These are phyloP conservation scores for Pseudogymnoascus sp. DNA, from an alignment of 2,329 filamentous ascomycete genomes.

Conservation along the genomic window DNA sequence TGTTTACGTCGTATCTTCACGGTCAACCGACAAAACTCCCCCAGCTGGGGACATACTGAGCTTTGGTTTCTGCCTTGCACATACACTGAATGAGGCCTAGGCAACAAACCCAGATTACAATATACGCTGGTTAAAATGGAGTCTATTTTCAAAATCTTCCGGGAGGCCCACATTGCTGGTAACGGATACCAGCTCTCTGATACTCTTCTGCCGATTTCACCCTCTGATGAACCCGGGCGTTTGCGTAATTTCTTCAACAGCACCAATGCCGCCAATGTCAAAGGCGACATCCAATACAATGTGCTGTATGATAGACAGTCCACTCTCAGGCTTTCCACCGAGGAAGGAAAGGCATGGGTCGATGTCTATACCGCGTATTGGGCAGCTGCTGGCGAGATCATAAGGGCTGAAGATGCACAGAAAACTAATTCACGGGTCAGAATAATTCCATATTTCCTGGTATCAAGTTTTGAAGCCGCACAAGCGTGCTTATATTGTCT, in stretches of 20 bases:
- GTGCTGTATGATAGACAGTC: conserved; percentile 56
- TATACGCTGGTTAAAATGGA: conserved; percentile 49
- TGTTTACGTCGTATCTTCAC: neutral
- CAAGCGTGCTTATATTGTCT: neutral
- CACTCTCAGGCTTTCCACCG: conserved; percentile 26
- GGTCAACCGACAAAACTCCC: neutral
- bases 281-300: conserved; percentile 61
- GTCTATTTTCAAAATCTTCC: conserved; percentile 65
- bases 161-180: conserved; percentile 52
- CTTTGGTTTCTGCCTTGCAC: neutral
- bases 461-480: neutral
- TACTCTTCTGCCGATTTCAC: conserved; percentile 64
- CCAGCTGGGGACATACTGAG: neutral
- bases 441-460: neutral
- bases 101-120: neutral
- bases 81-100: neutral
- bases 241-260: conserved; percentile 64
- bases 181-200: conserved; percentile 68
- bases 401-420: conserved; percentile 52
- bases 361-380: conserved; percentile 80
- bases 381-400: conserved; percentile 69
- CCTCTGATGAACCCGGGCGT: conserved; percentile 53
- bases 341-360: conserved; percentile 73
- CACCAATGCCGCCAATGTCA: conserved; percentile 51
- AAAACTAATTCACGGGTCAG: conserved; percentile 25